These are phyloP conservation scores for Ammopiptanthus mongolicus DNA, from an alignment of 306 rosid species.

Conservation along the genomic window DNA sequence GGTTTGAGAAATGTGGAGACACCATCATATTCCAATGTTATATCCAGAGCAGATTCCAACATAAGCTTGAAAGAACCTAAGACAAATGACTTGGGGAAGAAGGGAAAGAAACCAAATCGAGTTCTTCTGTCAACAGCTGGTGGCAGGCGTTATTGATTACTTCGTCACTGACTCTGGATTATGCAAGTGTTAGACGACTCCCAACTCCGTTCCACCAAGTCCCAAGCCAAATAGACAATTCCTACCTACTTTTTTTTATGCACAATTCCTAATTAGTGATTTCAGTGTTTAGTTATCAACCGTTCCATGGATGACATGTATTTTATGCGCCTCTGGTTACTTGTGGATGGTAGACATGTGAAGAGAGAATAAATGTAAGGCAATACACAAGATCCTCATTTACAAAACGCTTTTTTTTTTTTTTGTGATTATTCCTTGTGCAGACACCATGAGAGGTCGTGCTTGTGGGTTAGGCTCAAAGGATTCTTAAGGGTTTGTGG, in stretches of 20 bases:
- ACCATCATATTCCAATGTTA: slow-evolving; percentile 66
- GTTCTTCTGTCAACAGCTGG: slow-evolving; percentile 87
- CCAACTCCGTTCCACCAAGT: too few relatives aligned
- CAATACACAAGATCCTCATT: too few relatives aligned
- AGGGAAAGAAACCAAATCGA: slow-evolving; percentile 74
- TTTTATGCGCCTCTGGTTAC: not conserved
- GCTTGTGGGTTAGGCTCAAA: not conserved
- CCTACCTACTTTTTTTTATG: not conserved
- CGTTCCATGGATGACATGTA: not conserved
- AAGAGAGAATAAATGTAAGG: slow-evolving; percentile 14
- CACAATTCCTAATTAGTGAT: not conserved
- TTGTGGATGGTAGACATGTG: slow-evolving; percentile 12
- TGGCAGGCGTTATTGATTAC: slow-evolving; percentile 78
- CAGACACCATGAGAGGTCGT: not conserved
- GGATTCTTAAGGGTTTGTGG: not conserved
- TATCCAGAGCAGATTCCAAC: slow-evolving; percentile 52
- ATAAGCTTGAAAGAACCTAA: slow-evolving; percentile 43
- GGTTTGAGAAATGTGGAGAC: slow-evolving; percentile 47
- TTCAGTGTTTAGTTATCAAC: not conserved
- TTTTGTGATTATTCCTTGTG: not conserved
- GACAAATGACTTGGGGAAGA: slow-evolving; percentile 71
- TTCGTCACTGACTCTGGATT: not conserved
- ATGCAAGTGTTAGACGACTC: not conserved
- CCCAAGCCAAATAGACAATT: not conserved
- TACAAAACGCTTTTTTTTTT: not conserved